Base-by-base conservation (phyloP, 2,329 filamentous ascomycete species). In the Lachnellula arida region DNA sequence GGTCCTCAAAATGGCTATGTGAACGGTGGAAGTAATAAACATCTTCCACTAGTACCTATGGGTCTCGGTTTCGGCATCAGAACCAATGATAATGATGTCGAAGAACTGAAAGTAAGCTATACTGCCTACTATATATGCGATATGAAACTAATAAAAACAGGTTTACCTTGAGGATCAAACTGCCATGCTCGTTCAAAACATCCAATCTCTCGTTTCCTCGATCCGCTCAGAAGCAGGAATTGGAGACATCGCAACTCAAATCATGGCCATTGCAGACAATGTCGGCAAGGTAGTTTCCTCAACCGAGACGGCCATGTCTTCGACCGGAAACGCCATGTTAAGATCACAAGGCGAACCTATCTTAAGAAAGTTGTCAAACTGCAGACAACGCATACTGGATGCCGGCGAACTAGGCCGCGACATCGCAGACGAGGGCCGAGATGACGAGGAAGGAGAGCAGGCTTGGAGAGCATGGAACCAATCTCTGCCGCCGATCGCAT, bases 111-210 rank as follows among this genome's bases (percentile, higher is more conserved):
- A 76, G 81, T 84, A 11, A 72, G 68, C 66, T 67, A 46, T 9
- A 11, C 43, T 12, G 28, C 17, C 6, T 9, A 22, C 6, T 44
- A 11, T 6, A 7, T 35, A 23, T n/a, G 44, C 22, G 12, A 28
- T 44, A 22, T 51, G 34, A 42, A 52, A 49, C 59, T 67, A 60
- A 67, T 65, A 53, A 62, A 46, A 55, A 37, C 51, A 88, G 82
- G 81, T 89, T 57, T 92, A 91, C 68, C 81, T 95, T 37, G 88
- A 94, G 68, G 88, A 92, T 67, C 89, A 94, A 70, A 92, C 88
- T 11, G 88, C 89, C 50, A 76, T 85, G 3, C 79, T 96, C 57
- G 86, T 94, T 25, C 84, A 90, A 62, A 88, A 85, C 46, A 91
- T 95, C 61, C 89, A 94, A 72, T 82, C 85, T n/a, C 81, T 96